Percentiles rank a stretch among this genome's conserved stretches.
Evolutionary conservation across 2,329 filamentous ascomycete genomes (phyloP).

Genomic region (Colletotrichum sp.): DNA sequence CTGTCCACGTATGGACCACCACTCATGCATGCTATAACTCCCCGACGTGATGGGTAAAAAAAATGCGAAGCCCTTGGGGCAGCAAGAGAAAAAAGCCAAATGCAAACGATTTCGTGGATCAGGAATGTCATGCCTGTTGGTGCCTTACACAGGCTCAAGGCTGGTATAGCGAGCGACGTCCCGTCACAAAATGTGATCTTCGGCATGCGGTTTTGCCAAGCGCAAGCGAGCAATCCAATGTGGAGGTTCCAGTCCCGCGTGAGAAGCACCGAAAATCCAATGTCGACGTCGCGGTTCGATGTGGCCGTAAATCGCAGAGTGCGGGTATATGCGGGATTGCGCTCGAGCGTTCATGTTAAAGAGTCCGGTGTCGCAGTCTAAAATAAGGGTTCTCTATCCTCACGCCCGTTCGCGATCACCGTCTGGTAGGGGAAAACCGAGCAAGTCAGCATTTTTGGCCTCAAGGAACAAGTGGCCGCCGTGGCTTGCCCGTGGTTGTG

Average conservation of each 20-base stretch:
- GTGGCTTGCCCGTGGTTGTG: background rate
- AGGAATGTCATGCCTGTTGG: slow-evolving; percentile 1
- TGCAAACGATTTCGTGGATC: background rate
- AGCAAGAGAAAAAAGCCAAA: slow-evolving; percentile 5
- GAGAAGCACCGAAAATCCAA: background rate
- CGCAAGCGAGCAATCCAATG: background rate
- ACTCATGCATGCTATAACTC: background rate
- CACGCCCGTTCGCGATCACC: slow-evolving; percentile 41
- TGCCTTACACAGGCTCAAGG: background rate
- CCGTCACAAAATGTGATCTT: background rate
- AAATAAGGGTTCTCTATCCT: background rate
- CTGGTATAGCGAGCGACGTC: slow-evolving; percentile 5
- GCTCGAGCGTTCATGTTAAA: slow-evolving; percentile 1
- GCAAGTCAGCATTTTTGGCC: slow-evolving; percentile 22
- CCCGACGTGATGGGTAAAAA: background rate
- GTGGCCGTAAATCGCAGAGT: slow-evolving; percentile 3
- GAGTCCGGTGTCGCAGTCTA: slow-evolving; percentile 11
- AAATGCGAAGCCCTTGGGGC: slow-evolving; percentile 2
- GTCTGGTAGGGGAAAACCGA: slow-evolving; percentile 30
- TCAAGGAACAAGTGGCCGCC: background rate
- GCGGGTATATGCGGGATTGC: slow-evolving; percentile 16
- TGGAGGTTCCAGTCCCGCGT: background rate
- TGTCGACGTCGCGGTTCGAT: background rate
- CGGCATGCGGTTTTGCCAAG: background rate
- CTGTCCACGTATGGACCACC: background rate